Evolutionary conservation across 2,329 filamentous ascomycete genomes (phyloP).

Genomic region (Trichoderma polysporum): DNA sequence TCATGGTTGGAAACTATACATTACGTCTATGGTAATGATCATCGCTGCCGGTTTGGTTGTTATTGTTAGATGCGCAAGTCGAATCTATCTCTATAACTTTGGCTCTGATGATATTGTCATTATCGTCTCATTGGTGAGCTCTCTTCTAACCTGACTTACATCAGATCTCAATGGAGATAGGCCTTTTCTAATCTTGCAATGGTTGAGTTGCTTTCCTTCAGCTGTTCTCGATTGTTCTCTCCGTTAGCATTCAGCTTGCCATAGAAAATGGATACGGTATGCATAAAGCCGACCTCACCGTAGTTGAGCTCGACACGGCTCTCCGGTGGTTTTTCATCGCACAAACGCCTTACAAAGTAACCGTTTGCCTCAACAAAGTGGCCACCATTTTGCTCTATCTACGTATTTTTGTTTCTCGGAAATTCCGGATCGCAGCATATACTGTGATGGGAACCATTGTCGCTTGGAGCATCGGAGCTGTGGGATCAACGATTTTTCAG

Average conservation of each 20-base stretch:
- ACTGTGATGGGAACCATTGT: constrained; percentile 41
- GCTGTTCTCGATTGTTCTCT: constrained; percentile 15
- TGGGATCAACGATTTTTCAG: constrained; percentile 46
- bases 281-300: constrained; percentile 37
- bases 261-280: constrained; percentile 42
- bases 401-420: constrained; percentile 46
- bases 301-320: constrained; percentile 27
- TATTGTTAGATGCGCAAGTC: constrained; percentile 36
- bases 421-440: constrained; percentile 42
- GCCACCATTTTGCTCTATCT: constrained; percentile 51
- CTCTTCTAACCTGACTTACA: not conserved
- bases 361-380: constrained; percentile 50
- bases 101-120: constrained; percentile 42
- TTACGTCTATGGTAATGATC: constrained; percentile 37
- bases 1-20: constrained; percentile 38
- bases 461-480: constrained; percentile 42
- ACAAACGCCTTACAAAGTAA: constrained; percentile 51
- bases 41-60: constrained; percentile 37
- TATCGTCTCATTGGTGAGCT: constrained; percentile 36
- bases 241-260: constrained; percentile 26
- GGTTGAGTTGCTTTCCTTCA: not conserved
- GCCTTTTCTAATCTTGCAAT: not conserved
- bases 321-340: constrained; percentile 46
- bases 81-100: constrained; percentile 34
- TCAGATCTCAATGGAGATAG: not conserved